Evolutionary conservation across 2,329 filamentous ascomycete species (phyloP), one percentile per base, ranked within the genome.

Genomic region (Myriosclerotinia duriaeana): DNA sequence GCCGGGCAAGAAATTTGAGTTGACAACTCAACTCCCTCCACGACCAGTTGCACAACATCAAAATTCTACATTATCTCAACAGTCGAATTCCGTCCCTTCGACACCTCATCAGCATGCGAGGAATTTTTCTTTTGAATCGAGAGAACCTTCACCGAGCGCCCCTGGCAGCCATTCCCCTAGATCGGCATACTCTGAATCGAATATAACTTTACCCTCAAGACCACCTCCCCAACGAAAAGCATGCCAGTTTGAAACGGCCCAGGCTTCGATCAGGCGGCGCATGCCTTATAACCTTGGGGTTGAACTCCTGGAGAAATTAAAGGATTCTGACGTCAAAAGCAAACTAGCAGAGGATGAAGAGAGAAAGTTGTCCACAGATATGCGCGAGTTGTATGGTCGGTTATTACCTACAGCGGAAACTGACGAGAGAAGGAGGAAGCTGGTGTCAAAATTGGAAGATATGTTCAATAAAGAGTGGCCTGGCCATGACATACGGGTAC

Each of bases 391-490:
- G 38, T 99, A 96, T 78, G 86, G 91, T 75, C 86, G 87, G 79
- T 87, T 99, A 84, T 80, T 95, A 74, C 95, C 95, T 9, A 94
- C 90, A 3, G 80, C 85, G 0, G 86, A 92, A 71, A 93, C 94
- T 67, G 91, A 96, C 73, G 82, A 86, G 68, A 88, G 92, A 71
- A 85, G 94, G 68, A 82, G 84, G 70, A 87, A 85, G 74, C 86
- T 99, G 72, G 87, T 97, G n/a, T 81, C 84, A 71, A 99, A 98
- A 80, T 80, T 99, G 74, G 91, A 97, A 78, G 89, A 85, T 71
- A 86, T 98, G 52, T 87, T 99, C 76, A 95, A 96, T 74, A 85
- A 91, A 9, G 88, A 96, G 76, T 99, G 94, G 92, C 95, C 95
- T 1, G 92, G 91, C 1, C 89, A 92, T 74, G 85, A 96, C 69